Conservation (phyloP, 352 stramenopile species). For the Phytophthora multivora region DNA sequence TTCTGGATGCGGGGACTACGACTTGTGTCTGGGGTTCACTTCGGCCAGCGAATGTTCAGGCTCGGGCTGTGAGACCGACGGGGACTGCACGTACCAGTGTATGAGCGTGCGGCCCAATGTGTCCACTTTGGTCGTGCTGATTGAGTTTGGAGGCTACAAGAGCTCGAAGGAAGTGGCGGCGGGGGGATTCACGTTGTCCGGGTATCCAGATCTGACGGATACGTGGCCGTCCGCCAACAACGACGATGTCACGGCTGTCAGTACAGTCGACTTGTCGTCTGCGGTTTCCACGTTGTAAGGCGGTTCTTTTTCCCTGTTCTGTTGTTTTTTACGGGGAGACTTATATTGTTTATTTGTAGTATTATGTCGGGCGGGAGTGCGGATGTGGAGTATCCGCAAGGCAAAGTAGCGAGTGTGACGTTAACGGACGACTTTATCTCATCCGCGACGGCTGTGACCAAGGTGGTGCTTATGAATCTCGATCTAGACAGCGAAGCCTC, state of each 20-base stretch:
- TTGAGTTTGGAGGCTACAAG: conserved; percentile 38
- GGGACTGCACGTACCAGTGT: conserved; percentile 31
- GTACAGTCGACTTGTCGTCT: conserved; percentile 28
- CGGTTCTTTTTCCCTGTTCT: neutral
- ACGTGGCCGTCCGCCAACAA: conserved; percentile 34
- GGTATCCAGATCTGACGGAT: conserved; percentile 24
- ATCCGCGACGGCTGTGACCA: conserved; percentile 18
- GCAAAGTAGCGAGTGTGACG: conserved; percentile 38
- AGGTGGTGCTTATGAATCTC: conserved; percentile 37
- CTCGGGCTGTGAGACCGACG: conserved; percentile 24
- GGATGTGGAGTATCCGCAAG: conserved; percentile 31
- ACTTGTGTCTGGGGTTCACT: conserved; percentile 31
- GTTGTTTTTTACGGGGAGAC: neutral
- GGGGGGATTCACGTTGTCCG: conserved; percentile 15
- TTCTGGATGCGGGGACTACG: conserved; percentile 25
- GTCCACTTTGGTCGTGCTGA: conserved; percentile 26
- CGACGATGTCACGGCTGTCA: conserved; percentile 27
- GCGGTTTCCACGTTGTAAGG: conserved; percentile 33
- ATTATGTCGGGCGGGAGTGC: conserved; percentile 29
- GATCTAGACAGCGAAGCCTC: conserved; percentile 13
- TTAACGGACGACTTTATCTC: conserved; percentile 29
- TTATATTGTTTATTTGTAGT: conserved; percentile 18
- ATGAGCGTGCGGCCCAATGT: conserved; percentile 23
- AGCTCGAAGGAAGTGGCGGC: conserved; percentile 33
- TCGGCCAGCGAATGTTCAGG: conserved; percentile 21